Evolutionary conservation across 805 yeast species (phyloP).

Genomic region (Nakazawaea molendinolei): DNA sequence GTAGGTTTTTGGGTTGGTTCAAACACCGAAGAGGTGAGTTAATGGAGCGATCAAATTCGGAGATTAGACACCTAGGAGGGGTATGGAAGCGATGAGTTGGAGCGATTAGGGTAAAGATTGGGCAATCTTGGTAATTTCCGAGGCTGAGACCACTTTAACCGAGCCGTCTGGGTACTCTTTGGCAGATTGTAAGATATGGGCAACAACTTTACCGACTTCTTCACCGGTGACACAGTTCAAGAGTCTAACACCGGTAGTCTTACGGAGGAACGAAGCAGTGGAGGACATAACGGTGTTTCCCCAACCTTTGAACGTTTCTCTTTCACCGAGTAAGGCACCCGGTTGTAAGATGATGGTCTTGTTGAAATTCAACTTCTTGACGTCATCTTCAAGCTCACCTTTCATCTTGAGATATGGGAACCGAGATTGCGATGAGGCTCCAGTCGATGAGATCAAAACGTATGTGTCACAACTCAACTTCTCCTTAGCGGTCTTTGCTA

Average conservation of each 20-base stretch:
- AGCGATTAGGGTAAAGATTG: not conserved
- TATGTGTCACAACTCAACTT: slow-evolving; percentile 57
- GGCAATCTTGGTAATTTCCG: slow-evolving; percentile 2
- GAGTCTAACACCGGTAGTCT: slow-evolving; percentile 25
- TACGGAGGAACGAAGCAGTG: slow-evolving; percentile 27
- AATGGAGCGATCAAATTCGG: too few relatives aligned
- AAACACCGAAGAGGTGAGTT: too few relatives aligned
- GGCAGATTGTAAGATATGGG: slow-evolving; percentile 18
- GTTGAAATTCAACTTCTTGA: slow-evolving; percentile 59
- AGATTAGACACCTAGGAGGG: too few relatives aligned
- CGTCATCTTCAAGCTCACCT: slow-evolving; percentile 69
- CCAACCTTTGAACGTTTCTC: slow-evolving; percentile 37
- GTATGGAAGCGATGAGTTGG: too few relatives aligned
- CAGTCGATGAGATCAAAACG: slow-evolving; percentile 58
- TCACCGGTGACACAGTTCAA: slow-evolving; percentile 49
- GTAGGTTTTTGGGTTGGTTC: too few relatives aligned
- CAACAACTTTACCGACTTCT: slow-evolving; percentile 59
- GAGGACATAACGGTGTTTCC: slow-evolving; percentile 25
- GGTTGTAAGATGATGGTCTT: slow-evolving; percentile 73
- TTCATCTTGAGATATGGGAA: slow-evolving; percentile 62
- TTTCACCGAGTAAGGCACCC: slow-evolving; percentile 62
- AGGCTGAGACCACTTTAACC: slow-evolving; percentile 23
- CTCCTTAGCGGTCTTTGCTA: slow-evolving; percentile 69
- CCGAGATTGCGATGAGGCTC: slow-evolving; percentile 54
- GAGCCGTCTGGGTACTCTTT: slow-evolving; percentile 8